Percentiles rank a stretch among this genome's conserved stretches.
phyloP scores from a whole-genome alignment of 352 stramenopile genomes.

The Pythium pyrilobum region DNA sequence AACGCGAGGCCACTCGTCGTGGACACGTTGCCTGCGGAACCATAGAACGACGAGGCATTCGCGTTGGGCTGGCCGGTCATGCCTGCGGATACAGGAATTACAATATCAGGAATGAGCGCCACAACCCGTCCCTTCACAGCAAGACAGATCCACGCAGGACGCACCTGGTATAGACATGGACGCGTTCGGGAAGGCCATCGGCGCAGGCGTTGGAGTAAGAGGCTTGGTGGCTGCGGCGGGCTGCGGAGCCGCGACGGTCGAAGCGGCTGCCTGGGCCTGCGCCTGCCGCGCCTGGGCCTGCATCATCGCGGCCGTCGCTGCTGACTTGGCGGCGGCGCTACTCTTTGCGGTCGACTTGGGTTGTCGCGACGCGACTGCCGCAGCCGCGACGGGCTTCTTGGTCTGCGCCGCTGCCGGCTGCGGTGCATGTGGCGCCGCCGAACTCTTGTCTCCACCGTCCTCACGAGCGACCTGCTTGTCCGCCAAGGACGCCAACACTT shows the following conservation, averaged over 20 bases:
- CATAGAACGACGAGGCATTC: background rate
- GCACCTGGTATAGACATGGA: conserved; percentile 29
- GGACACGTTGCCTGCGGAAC: background rate
- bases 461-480: conserved; percentile 76
- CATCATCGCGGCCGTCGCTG: background rate
- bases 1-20: background rate
- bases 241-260: too few species aligned
- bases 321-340: background rate
- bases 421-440: background rate
- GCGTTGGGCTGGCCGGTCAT: background rate
- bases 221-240: too few species aligned
- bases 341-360: background rate
- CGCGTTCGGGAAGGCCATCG: conserved; percentile 36
- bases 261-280: background rate
- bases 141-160: conserved; percentile 4
- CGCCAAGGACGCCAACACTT: conserved; percentile 69
- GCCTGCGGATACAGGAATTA: too few species aligned
- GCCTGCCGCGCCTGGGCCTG: background rate
- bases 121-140: too few species aligned
- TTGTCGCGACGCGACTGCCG: background rate
- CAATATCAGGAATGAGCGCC: too few species aligned
- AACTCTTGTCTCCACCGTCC: conserved; percentile 25
- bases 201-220: too few species aligned
- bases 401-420: background rate
- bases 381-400: background rate